Conservation (phyloP, 495 filamentous ascomycete genomes). For the Podospora fimiseda region DNA sequence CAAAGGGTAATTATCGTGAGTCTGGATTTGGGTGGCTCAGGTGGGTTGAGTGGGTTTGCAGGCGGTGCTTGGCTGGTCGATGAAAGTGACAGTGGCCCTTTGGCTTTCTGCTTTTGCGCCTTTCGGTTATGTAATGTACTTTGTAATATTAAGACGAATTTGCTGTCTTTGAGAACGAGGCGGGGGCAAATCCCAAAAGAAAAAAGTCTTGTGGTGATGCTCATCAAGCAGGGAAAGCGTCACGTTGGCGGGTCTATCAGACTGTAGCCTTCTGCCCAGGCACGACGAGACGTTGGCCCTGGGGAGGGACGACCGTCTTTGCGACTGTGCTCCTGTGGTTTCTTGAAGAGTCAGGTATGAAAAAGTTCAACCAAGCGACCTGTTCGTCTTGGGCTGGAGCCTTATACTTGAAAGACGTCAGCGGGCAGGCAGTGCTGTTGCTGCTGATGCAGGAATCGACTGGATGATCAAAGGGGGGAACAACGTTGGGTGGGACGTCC, state of each 20-base stretch:
- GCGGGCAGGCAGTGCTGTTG: background rate
- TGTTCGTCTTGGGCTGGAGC: background rate
- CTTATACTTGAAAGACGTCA: conserved; percentile 11
- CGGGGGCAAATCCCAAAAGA: background rate
- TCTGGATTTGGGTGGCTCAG: background rate
- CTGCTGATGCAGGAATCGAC: background rate
- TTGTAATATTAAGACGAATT: background rate
- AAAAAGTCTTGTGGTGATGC: background rate
- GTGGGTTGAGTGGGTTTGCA: background rate
- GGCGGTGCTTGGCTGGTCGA: background rate
- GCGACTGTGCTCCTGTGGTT: background rate
- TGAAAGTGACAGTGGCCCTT: background rate
- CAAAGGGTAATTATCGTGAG: background rate
- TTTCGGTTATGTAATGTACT: background rate
- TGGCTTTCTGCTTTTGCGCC: background rate
- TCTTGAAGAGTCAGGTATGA: background rate
- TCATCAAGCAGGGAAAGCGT: background rate
- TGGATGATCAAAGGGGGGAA: background rate
- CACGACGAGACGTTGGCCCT: conserved; percentile 7
- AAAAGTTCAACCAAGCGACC: background rate
- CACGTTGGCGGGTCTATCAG: background rate
- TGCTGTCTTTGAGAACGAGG: background rate
- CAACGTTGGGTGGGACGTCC: background rate
- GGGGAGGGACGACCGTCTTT: conserved; percentile 11
- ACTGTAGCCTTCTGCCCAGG: background rate